Percentiles rank a stretch among this genome's conserved stretches.
phyloP scores from a whole-genome alignment of 169 alveolate genomes.

The Amoebophrya sp. region DNA sequence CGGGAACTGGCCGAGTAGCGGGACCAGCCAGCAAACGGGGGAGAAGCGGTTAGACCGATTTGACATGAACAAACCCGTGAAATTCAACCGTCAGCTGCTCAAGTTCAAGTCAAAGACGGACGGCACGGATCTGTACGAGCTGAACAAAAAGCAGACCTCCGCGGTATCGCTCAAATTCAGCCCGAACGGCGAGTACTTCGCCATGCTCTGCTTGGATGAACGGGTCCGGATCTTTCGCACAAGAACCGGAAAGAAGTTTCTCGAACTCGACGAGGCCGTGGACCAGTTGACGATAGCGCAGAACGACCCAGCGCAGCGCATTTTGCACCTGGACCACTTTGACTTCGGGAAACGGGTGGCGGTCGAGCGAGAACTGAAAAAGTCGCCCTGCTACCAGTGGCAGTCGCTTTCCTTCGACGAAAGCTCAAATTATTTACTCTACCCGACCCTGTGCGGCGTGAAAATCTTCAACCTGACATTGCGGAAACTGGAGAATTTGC shows the following conservation, averaged over 20 bases:
- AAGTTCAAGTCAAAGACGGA: neutral
- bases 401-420: slow-evolving; percentile 82
- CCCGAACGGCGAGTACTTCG: slow-evolving; percentile 27
- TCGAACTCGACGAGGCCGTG: slow-evolving; percentile 65
- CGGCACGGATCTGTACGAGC: neutral
- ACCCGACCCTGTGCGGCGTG: slow-evolving; percentile 87
- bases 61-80: neutral
- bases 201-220: slow-evolving; percentile 18
- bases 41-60: neutral
- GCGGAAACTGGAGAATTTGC: slow-evolving; percentile 53
- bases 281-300: slow-evolving; percentile 72
- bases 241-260: slow-evolving; percentile 26
- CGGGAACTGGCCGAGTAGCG: slow-evolving; percentile 57
- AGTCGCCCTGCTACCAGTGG: slow-evolving; percentile 55
- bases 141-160: neutral
- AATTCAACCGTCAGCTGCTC: neutral
- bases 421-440: slow-evolving; percentile 74
- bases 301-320: slow-evolving; percentile 62
- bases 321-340: slow-evolving; percentile 71
- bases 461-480: slow-evolving; percentile 70
- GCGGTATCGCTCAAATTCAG: neutral
- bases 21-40: neutral
- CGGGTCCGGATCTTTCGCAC: slow-evolving; percentile 24
- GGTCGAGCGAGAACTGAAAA: slow-evolving; percentile 81
- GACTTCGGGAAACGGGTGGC: slow-evolving; percentile 84